phyloP scores from a whole-genome alignment of 768 basidiomycete species.

The Auriscalpium vulgare region DNA sequence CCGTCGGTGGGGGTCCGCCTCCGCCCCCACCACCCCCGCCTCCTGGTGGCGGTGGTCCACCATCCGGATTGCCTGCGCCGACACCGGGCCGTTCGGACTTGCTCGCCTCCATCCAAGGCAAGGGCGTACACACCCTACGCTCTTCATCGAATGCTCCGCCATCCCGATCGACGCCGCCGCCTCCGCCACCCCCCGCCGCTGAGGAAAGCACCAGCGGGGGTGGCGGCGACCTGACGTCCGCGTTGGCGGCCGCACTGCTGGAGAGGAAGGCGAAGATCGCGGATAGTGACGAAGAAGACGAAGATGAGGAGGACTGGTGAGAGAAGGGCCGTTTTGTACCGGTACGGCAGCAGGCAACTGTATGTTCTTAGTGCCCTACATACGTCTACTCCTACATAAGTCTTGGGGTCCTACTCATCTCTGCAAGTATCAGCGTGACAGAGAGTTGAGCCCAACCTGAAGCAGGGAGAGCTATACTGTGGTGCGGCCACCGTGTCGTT shows the following conservation, averaged over 20 bases:
- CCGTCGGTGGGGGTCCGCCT: slow-evolving; percentile 15
- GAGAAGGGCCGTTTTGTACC: no score
- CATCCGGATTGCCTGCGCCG: slow-evolving; percentile 35
- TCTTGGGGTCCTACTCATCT: no score
- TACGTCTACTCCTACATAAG: no score
- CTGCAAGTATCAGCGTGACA: no score
- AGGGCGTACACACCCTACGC: slow-evolving; percentile 61
- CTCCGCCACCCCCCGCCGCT: slow-evolving; percentile 20
- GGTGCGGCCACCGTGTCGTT: no score
- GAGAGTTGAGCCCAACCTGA: no score
- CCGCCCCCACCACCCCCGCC: slow-evolving; percentile 44
- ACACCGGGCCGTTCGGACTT: slow-evolving; percentile 59
- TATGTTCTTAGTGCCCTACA: no score
- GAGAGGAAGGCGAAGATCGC: slow-evolving; percentile 83
- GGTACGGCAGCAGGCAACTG: no score
- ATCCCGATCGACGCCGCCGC: slow-evolving; percentile 26
- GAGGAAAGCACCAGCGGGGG: slow-evolving; percentile 31
- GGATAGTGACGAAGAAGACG: slow-evolving; percentile 45
- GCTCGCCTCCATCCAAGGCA: slow-evolving; percentile 76
- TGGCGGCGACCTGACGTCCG: slow-evolving; percentile 72
- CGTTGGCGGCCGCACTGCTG: slow-evolving; percentile 75
- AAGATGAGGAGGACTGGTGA: slow-evolving; percentile 25
- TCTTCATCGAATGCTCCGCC: slow-evolving; percentile 16
- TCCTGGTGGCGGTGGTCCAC: slow-evolving; percentile 19
- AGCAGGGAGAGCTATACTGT: no score